Evolutionary conservation across 306 rosid species (phyloP).

Genomic region (Cucumis hystrix): DNA sequence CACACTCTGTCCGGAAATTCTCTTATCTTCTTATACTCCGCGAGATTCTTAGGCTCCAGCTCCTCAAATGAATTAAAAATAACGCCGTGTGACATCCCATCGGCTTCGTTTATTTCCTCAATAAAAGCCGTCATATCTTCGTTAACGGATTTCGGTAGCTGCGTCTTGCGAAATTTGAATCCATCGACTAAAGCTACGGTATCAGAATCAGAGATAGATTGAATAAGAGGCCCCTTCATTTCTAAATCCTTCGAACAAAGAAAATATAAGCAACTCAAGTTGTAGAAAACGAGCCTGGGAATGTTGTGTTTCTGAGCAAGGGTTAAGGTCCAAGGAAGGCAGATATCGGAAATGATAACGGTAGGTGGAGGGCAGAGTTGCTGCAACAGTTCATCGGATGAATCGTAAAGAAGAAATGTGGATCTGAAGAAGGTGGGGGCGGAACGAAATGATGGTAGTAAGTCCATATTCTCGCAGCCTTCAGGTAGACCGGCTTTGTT

Average conservation of each 20-base stretch:
- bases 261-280: neutral
- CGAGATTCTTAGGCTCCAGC: conserved; percentile 27
- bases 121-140: neutral
- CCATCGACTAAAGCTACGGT: neutral
- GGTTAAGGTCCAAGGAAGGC: conserved; percentile 24
- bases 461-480: neutral
- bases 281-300: conserved; percentile 11
- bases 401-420: conserved; percentile 13
- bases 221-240: neutral
- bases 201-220: neutral
- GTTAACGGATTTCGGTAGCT: neutral
- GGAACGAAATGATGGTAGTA: neutral
- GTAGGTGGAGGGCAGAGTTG: conserved; percentile 30
- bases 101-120: neutral
- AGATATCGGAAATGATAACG: conserved; percentile 49
- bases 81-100: conserved; percentile 11
- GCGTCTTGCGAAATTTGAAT: conserved; percentile 1
- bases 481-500: neutral
- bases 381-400: conserved; percentile 19
- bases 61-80: conserved; percentile 22
- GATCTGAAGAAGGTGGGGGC: neutral
- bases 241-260: neutral
- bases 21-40: conserved; percentile 23
- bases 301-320: neutral
- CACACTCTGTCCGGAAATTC: conserved; percentile 21